phyloP scores from a whole-genome alignment of 176 grass and related monocot genomes.

The Musa beccarii region DNA sequence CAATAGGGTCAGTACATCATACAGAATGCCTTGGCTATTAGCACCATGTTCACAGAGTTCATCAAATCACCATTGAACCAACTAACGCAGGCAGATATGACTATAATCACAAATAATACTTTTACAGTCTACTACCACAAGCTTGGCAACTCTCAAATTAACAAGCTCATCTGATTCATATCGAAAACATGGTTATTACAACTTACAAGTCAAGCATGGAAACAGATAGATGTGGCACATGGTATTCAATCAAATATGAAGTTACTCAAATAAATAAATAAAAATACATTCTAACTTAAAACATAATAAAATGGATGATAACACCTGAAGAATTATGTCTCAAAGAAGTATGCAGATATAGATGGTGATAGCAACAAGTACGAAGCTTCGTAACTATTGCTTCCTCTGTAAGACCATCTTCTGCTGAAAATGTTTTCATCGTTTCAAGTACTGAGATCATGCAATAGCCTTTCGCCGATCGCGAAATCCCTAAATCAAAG shows the following conservation, averaged over 20 bases:
- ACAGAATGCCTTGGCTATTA: no score
- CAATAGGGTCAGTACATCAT: no score
- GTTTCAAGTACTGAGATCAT: constrained; percentile 88
- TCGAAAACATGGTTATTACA: no score
- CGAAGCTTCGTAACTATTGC: constrained; percentile 79
- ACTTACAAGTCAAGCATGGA: no score
- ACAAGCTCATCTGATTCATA: no score
- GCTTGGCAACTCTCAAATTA: no score
- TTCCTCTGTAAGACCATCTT: constrained; percentile 92
- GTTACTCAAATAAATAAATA: neutral
- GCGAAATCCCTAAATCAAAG: constrained; percentile 60
- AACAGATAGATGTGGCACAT: no score
- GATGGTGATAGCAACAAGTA: constrained; percentile 67
- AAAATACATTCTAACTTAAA: constrained; percentile 19
- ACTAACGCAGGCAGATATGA: no score
- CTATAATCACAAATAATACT: no score
- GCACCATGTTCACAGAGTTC: no score
- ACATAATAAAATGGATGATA: constrained; percentile 10
- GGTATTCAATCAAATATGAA: neutral
- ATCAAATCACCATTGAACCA: no score
- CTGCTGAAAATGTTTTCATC: constrained; percentile 92
- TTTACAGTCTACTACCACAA: no score
- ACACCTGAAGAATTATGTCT: constrained; percentile 86
- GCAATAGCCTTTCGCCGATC: constrained; percentile 89
- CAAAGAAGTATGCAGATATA: constrained; percentile 83